A percentile compares a stretch with the other conserved stretches of the same genome.
These are phyloP conservation scores for Bruguiera parviflora DNA, from an alignment of 345 rosid genomes.

Conservation along the genomic window DNA sequence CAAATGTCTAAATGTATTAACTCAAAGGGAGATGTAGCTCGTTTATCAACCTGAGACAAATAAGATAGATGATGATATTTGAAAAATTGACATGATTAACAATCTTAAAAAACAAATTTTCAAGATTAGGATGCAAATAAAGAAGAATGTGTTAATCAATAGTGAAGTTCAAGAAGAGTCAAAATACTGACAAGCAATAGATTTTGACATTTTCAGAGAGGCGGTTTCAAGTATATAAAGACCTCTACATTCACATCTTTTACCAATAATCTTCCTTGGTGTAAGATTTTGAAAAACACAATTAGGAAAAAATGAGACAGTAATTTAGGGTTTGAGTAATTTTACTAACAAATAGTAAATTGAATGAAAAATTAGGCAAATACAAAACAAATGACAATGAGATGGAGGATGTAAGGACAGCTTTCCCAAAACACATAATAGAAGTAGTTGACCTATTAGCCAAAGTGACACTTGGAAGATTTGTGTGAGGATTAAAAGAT, in stretches of 20 bases:
- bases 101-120: background rate
- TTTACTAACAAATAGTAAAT: background rate
- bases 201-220: background rate
- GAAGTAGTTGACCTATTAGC: background rate
- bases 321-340: background rate
- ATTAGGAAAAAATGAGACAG: background rate
- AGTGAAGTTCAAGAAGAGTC: background rate
- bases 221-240: background rate
- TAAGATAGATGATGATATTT: background rate
- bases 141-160: background rate
- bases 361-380: background rate
- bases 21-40: background rate
- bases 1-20: background rate
- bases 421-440: background rate
- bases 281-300: slow-evolving; percentile 4
- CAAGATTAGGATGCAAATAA: background rate
- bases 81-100: background rate
- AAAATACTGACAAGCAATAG: background rate
- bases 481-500: background rate
- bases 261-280: background rate
- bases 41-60: background rate
- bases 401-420: background rate
- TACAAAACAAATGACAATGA: background rate
- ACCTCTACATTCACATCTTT: background rate
- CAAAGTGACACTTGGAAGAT: background rate